Percentiles rank a stretch among this genome's conserved stretches.
Conservation (phyloP, 352 stramenopile genomes). For the Phytopythium mirpurense region DNA sequence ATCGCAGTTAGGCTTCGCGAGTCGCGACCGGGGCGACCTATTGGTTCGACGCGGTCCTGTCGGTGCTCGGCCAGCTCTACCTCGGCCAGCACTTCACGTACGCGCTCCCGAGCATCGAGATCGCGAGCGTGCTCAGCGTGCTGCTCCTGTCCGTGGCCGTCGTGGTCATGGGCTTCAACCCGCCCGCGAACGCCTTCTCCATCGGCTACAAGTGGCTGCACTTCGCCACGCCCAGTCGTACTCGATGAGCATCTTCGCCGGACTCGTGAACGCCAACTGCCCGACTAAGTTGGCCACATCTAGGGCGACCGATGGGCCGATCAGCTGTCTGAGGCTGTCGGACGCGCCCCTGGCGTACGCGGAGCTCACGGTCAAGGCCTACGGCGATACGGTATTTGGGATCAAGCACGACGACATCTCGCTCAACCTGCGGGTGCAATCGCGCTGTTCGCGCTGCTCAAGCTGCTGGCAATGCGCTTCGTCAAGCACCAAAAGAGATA, state of each 20-base stretch:
- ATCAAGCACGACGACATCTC: conserved; percentile 6
- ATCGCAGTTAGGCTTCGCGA: conserved; percentile 33
- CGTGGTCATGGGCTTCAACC: conserved; percentile 37
- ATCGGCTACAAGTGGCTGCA: conserved; percentile 19
- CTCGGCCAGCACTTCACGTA: conserved; percentile 24
- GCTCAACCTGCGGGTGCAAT: not conserved
- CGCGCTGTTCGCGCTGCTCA: conserved; percentile 1
- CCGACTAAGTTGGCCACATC: not conserved
- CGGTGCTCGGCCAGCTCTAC: conserved; percentile 24
- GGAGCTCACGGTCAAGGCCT: conserved; percentile 7
- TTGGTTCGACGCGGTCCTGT: conserved; percentile 18
- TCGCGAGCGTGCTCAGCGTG: conserved; percentile 17
- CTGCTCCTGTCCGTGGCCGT: conserved; percentile 29
- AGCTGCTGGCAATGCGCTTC: conserved; percentile 3
- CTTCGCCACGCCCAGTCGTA: conserved; percentile 17
- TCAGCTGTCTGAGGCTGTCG: conserved; percentile 13
- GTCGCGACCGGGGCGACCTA: conserved; percentile 18
- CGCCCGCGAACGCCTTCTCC: conserved; percentile 15
- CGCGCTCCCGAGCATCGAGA: conserved; percentile 15
- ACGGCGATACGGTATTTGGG: conserved; percentile 2
- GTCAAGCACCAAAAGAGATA: conserved; percentile 6
- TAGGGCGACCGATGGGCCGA: not conserved
- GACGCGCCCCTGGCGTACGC: conserved; percentile 11
- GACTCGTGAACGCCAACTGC: conserved; percentile 16
- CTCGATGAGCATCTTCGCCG: conserved; percentile 9